phyloP scores from a whole-genome alignment of 2,329 filamentous ascomycete species.

The Gnomoniopsis sp. region DNA sequence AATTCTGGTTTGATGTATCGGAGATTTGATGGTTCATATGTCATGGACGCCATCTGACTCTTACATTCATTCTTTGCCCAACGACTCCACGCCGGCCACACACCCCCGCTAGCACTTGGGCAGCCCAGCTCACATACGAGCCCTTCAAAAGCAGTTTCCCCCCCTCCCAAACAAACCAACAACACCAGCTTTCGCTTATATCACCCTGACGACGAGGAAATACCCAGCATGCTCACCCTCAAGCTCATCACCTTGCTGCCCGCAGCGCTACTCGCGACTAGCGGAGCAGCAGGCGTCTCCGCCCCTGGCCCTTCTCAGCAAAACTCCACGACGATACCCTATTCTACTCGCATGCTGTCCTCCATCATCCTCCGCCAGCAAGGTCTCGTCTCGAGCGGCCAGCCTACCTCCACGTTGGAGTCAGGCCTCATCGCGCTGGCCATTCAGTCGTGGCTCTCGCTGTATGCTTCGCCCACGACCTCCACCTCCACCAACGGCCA shows the following conservation, averaged over 20 bases:
- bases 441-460: slow-evolving; percentile 13
- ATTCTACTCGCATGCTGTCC: slow-evolving; percentile 10
- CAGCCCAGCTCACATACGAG: background rate
- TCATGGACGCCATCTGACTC: too few relatives aligned
- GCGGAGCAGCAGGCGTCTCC: background rate
- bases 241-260: background rate
- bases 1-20: too few relatives aligned
- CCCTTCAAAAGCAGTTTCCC: background rate
- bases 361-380: slow-evolving; percentile 14
- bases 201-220: too few relatives aligned
- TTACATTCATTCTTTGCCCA: too few relatives aligned
- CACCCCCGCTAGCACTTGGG: background rate
- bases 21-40: too few relatives aligned
- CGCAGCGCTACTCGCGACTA: background rate
- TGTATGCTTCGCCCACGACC: background rate
- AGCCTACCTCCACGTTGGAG: slow-evolving; percentile 9
- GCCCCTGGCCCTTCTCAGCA: background rate
- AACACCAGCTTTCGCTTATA: background rate
- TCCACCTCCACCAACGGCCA: background rate
- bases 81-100: too few relatives aligned
- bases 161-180: background rate
- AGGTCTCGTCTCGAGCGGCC: slow-evolving; percentile 3
- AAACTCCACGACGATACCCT: background rate
- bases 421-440: slow-evolving; percentile 12
- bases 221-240: background rate